phyloP scores from a whole-genome alignment of 495 filamentous ascomycete species.

The Annulohypoxylon maeteangense region DNA sequence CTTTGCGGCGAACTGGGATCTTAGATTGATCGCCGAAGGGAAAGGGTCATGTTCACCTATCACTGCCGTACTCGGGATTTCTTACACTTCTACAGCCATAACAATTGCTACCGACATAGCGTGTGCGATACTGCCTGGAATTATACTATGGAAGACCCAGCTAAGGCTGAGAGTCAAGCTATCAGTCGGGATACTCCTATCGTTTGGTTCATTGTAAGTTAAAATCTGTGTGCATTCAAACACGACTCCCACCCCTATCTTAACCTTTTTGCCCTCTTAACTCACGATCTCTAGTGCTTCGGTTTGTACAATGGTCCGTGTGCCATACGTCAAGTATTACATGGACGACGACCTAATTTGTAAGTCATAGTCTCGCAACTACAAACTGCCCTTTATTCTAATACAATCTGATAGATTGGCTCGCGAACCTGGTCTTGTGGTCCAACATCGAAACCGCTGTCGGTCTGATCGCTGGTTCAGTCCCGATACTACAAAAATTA shows the following conservation, averaged over 20 bases:
- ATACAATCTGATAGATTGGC: conserved; percentile 16
- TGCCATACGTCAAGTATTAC: conserved; percentile 25
- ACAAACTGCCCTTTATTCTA: not conserved
- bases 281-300: conserved; percentile 23
- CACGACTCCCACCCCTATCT: not conserved
- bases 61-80: not conserved
- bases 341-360: not conserved
- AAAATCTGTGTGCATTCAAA: not conserved
- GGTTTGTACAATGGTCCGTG: conserved; percentile 36
- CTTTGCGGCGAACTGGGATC: conserved; percentile 30
- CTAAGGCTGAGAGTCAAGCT: conserved; percentile 30
- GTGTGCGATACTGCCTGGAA: conserved; percentile 30
- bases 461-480: conserved; percentile 35
- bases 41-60: conserved; percentile 3
- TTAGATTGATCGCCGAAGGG: not conserved
- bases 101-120: conserved; percentile 31
- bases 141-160: conserved; percentile 36
- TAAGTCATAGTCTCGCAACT: conserved; percentile 6
- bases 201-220: conserved; percentile 34
- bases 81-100: conserved; percentile 18
- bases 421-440: conserved; percentile 19
- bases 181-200: conserved; percentile 26
- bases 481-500: conserved; percentile 30
- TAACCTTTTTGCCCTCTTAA: not conserved
- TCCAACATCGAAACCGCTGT: conserved; percentile 36